Evolutionary conservation across 2,329 filamentous ascomycete genomes (phyloP).

Genomic region (Venturia oleaginea): DNA sequence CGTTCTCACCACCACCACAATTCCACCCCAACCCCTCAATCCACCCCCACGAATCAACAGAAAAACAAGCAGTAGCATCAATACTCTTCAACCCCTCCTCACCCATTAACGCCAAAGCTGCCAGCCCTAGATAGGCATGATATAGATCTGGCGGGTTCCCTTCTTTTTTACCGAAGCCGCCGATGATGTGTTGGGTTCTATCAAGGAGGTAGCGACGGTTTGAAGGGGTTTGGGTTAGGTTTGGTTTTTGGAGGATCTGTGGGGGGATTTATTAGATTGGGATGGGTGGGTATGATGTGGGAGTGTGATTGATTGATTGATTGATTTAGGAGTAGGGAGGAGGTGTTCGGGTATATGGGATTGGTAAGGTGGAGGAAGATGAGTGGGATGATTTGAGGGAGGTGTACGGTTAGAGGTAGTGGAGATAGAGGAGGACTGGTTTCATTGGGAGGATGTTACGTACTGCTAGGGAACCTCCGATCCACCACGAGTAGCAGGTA

Average conservation of each 20-base stretch:
- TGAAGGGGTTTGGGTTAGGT: constrained; percentile 24
- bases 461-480: constrained; percentile 53
- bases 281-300: not conserved
- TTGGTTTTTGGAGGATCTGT: constrained; percentile 45
- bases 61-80: constrained; percentile 9
- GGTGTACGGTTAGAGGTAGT: too few relatives aligned
- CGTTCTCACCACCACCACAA: not conserved
- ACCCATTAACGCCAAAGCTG: constrained; percentile 64
- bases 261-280: not conserved
- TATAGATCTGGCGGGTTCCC: constrained; percentile 57
- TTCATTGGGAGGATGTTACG: constrained; percentile 15
- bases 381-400: not conserved
- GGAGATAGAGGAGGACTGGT: too few relatives aligned
- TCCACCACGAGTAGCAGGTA: constrained; percentile 97
- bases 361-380: not conserved
- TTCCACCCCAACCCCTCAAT: constrained; percentile 6
- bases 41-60: not conserved
- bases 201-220: constrained; percentile 60
- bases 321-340: not conserved
- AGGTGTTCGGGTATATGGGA: not conserved
- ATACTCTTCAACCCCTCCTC: constrained; percentile 8
- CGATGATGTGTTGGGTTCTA: constrained; percentile 75
- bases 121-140: constrained; percentile 81
- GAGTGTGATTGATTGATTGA: not conserved
- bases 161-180: constrained; percentile 38